Percentiles rank a stretch among this genome's conserved stretches.
Evolutionary conservation across 768 basidiomycete genomes (phyloP).

Genomic region (Serendipita sp.): DNA sequence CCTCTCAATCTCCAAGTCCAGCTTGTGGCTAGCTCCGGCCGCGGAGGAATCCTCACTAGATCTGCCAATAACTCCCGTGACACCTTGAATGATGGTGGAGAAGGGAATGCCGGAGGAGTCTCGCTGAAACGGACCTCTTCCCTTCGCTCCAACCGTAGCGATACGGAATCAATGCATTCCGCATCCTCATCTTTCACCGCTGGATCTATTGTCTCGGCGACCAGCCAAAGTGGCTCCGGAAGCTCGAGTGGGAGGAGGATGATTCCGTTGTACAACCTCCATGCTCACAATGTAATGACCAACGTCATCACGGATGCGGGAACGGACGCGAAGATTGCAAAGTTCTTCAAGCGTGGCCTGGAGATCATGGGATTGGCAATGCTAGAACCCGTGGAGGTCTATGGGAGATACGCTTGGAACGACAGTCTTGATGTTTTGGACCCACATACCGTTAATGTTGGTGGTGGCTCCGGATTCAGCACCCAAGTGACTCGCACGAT

Average conservation of each 20-base stretch:
- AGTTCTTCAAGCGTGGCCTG: conserved; percentile 47
- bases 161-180: conserved; percentile 32
- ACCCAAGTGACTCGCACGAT: background rate
- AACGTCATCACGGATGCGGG: conserved; percentile 79
- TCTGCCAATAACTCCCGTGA: conserved; percentile 8
- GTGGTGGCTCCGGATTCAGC: background rate
- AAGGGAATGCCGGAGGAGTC: background rate
- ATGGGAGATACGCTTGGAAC: conserved; percentile 26
- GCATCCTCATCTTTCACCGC: conserved; percentile 18
- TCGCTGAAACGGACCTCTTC: conserved; percentile 17
- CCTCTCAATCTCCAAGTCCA: conserved; percentile 85
- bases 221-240: conserved; percentile 15
- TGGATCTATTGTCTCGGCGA: conserved; percentile 21
- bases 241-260: conserved; percentile 35
- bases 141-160: conserved; percentile 33
- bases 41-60: conserved; percentile 21
- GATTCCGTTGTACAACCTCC: conserved; percentile 76
- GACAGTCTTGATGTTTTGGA: conserved; percentile 19
- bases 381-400: conserved; percentile 66
- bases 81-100: background rate
- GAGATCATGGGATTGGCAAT: conserved; percentile 64
- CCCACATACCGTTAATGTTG: conserved; percentile 8
- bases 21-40: conserved; percentile 56
- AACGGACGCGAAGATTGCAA: conserved; percentile 72
- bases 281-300: conserved; percentile 75